Evolutionary conservation across 2,329 filamentous ascomycete genomes (phyloP).

Genomic region (Fusarium chuoi): DNA sequence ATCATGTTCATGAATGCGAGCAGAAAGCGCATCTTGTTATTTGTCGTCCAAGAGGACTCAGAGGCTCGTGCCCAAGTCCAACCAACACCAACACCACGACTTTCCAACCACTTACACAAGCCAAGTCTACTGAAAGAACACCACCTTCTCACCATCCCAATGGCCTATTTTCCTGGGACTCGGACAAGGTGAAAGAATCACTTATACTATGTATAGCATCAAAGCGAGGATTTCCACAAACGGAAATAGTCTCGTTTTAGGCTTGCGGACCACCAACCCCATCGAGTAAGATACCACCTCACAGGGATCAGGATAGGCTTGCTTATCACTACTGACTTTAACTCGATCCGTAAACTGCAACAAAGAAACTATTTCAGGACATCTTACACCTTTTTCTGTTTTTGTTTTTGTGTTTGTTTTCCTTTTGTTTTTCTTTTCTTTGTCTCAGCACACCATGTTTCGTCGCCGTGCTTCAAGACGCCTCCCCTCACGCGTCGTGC

Average conservation of each 20-base stretch:
- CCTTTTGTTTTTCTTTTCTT: slow-evolving; percentile 10
- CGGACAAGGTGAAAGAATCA: neutral
- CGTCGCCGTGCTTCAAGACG: neutral
- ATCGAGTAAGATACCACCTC: neutral
- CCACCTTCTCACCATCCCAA: too few species aligned
- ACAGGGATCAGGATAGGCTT: neutral
- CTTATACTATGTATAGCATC: neutral
- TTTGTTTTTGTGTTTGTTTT: neutral
- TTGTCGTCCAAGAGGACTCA: neutral
- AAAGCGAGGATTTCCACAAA: neutral
- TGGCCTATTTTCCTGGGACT: neutral
- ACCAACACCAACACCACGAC: neutral
- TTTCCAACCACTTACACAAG: neutral
- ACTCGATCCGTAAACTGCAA: neutral
- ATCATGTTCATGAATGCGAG: neutral
- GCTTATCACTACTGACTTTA: neutral
- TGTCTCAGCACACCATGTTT: neutral
- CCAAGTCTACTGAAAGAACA: neutral
- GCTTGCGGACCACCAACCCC: neutral
- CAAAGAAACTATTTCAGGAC: neutral
- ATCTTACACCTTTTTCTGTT: neutral
- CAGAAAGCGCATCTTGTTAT: neutral
- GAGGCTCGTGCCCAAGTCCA: neutral
- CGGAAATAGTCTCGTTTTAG: neutral
- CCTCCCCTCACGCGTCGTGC: neutral